These are phyloP conservation scores for Xylaria venustula DNA, from an alignment of 495 filamentous ascomycete genomes.

Conservation along the genomic window DNA sequence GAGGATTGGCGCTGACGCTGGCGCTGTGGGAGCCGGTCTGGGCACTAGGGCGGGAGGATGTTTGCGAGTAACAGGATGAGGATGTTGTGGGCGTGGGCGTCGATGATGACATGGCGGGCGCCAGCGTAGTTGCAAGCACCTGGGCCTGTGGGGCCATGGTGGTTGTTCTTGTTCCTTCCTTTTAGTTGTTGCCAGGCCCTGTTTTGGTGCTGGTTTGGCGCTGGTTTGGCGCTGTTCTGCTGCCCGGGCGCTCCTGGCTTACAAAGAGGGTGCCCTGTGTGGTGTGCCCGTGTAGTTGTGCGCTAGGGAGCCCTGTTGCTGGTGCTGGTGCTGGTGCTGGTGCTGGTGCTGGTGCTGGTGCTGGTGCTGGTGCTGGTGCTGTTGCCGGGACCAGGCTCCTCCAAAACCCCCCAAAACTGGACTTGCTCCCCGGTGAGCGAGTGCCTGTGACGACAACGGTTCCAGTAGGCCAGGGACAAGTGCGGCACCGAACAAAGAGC, in stretches of 20 bases:
- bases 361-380: neutral
- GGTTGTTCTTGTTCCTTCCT: neutral
- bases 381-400: neutral
- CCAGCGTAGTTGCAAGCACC: neutral
- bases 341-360: too few relatives aligned
- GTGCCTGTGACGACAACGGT: neutral
- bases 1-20: neutral
- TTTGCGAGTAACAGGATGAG: neutral
- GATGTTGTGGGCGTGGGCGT: neutral
- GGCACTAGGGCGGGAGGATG: neutral
- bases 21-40: too few relatives aligned
- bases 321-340: too few relatives aligned
- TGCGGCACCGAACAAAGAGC: neutral
- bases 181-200: too few relatives aligned
- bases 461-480: neutral
- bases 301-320: too few relatives aligned
- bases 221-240: too few relatives aligned
- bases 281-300: too few relatives aligned
- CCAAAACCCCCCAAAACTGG: too few relatives aligned
- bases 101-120: constrained; percentile 8
- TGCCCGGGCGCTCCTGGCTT: too few relatives aligned
- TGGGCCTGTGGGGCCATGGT: constrained; percentile 6
- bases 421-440: neutral
- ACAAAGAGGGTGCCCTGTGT: too few relatives aligned
- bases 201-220: too few relatives aligned